Conservation (phyloP, 2,329 filamentous ascomycete species). For the Sordariomycetes sp. region DNA sequence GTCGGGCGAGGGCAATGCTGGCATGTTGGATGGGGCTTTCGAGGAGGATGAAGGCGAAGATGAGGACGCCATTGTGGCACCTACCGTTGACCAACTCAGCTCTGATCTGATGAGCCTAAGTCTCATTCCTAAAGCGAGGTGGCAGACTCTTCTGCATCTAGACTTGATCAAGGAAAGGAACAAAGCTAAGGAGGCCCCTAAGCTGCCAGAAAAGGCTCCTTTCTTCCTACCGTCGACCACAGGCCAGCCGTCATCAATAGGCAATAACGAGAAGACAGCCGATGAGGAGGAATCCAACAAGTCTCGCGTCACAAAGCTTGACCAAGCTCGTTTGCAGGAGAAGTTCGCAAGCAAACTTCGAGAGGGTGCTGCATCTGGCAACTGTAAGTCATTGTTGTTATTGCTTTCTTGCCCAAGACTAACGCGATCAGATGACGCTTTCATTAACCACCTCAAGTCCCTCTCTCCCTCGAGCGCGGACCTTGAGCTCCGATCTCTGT, state of each 20-base stretch:
- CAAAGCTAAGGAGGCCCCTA: slow-evolving; percentile 85
- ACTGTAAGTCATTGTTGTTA: slow-evolving; percentile 43
- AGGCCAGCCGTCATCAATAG: slow-evolving; percentile 28
- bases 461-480: slow-evolving; percentile 81
- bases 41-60: slow-evolving; percentile 43
- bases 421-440: slow-evolving; percentile 40
- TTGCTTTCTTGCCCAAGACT: background rate
- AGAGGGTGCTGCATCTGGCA: slow-evolving; percentile 39
- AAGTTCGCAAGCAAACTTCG: slow-evolving; percentile 49
- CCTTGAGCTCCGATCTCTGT: slow-evolving; percentile 78
- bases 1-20: slow-evolving; percentile 73
- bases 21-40: slow-evolving; percentile 68
- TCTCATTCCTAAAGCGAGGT: slow-evolving; percentile 79
- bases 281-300: slow-evolving; percentile 33
- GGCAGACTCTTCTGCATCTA: slow-evolving; percentile 89
- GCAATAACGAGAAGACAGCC: slow-evolving; percentile 17
- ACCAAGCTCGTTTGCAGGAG: slow-evolving; percentile 47
- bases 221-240: slow-evolving; percentile 79
- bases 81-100: slow-evolving; percentile 67
- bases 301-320: slow-evolving; percentile 62
- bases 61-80: slow-evolving; percentile 44
- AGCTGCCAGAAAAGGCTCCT: slow-evolving; percentile 85
- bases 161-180: slow-evolving; percentile 91
- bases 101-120: slow-evolving; percentile 80
- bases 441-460: slow-evolving; percentile 71